Conservation (phyloP, 1,139 yeast genomes). For the Diutina ranongensis region DNA sequence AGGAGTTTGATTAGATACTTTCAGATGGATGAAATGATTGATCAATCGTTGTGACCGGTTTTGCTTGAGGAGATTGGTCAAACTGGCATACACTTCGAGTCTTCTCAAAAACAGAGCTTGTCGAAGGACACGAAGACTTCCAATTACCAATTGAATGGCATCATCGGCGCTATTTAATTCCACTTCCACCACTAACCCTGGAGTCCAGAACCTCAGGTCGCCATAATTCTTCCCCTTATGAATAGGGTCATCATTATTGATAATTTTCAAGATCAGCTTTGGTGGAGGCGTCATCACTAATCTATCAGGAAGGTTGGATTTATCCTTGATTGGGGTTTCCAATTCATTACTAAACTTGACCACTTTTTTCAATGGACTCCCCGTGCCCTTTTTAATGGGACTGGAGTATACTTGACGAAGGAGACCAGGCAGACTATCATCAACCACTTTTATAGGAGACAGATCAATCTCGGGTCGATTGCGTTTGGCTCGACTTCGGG, state of each 20-base stretch:
- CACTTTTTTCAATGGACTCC: neutral
- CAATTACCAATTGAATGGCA: neutral
- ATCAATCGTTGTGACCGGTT: neutral
- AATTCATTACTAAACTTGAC: slow-evolving; percentile 11
- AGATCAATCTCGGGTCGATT: neutral
- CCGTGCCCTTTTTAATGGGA: neutral
- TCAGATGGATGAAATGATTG: neutral
- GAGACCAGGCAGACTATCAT: neutral
- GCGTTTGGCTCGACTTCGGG: neutral
- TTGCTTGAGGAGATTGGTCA: neutral
- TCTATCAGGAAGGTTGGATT: neutral
- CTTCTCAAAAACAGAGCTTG: neutral
- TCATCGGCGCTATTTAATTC: neutral
- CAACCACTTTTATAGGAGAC: neutral
- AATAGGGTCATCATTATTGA: neutral
- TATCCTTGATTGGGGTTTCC: neutral
- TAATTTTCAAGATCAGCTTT: neutral
- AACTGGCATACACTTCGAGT: slow-evolving; percentile 1
- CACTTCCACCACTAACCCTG: slow-evolving; percentile 1
- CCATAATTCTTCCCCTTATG: neutral
- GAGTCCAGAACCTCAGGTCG: slow-evolving; percentile 1
- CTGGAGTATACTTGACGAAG: neutral
- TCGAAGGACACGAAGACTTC: neutral
- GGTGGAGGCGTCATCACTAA: neutral
- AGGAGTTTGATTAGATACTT: neutral